Evolutionary conservation across 352 stramenopile species (phyloP), one percentile per base, ranked within the genome.

Genomic region (Globisporangium perplexum): DNA sequence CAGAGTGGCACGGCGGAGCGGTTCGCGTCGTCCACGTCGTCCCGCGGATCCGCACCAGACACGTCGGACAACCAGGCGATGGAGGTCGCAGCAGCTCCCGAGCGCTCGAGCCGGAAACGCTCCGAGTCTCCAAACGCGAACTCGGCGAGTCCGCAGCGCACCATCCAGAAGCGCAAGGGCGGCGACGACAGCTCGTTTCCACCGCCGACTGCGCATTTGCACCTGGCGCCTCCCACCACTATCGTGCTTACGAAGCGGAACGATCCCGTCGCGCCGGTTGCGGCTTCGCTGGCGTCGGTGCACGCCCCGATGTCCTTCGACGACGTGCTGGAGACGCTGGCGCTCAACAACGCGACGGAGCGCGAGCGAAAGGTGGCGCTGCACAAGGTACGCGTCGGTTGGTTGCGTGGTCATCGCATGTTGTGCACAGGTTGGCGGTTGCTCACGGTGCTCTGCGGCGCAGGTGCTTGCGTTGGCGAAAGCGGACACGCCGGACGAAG

Each of bases 301-400:
- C 8, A 51, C 11, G 26, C 44, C 7, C n/a, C 60, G 14, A 3
- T 42, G 1, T 46, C 65, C 24, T 63, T 90, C 33, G 71, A 88
- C 46, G 62, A 76, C 17, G 54, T 80, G 15, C 47, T 88, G 36
- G 54, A 60, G 26, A 47, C 64, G 12, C 52, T 88, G 4, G 57
- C 68, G 17, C 55, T 76, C 18, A 88, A 86, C 60, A 86, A 88
- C 50, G 45, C 60, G 24, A 65, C 58, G 3, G 68, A 83, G 1
- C 52, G 47, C 0, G 62, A 83, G 15, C 51, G 70, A 11, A 77
- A 70, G 47, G 55, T 57, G 4, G 68, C 69, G 3, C 68, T 88
- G 14, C 66, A 66, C 55, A 75, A 82, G 75, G 80, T 90, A 62
- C 18, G 36, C 20, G 28, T 17, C 44, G 7, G 44, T 15, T 43